Conservation (phyloP, 208 protist genomes). For the Acanthamoeba triangularis region DNA sequence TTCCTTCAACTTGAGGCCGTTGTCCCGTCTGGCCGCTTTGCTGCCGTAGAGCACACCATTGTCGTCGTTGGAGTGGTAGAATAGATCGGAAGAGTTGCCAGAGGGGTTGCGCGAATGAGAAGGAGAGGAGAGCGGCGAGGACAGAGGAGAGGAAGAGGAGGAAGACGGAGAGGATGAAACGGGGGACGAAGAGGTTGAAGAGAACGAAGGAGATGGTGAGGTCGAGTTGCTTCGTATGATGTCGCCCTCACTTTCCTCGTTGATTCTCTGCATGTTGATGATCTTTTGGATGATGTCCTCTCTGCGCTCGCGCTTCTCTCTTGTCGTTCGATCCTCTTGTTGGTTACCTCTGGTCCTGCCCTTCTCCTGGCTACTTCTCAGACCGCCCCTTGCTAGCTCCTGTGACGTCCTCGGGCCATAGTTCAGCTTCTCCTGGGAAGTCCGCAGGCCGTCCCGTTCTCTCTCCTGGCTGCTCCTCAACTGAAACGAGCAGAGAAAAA, state of each 20-base stretch:
- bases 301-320: constrained; percentile 5
- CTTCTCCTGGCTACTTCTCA: not conserved
- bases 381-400: not conserved
- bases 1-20: not conserved
- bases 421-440: constrained; percentile 9
- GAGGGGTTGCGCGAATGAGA: constrained; percentile 14
- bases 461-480: not conserved
- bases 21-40: not conserved
- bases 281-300: constrained; percentile 24
- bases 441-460: not conserved
- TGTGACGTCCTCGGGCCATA: not conserved
- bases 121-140: constrained; percentile 9
- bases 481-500: not conserved
- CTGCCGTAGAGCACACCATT: not conserved
- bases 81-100: not conserved
- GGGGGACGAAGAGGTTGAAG: constrained; percentile 1
- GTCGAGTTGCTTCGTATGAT: constrained; percentile 3
- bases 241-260: not conserved
- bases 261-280: constrained; percentile 20
- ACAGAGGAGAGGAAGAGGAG: not conserved
- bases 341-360: not conserved
- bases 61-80: not conserved
- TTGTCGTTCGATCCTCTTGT: not conserved
- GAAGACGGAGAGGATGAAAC: not conserved
- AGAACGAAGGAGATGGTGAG: not conserved